Base-by-base conservation (phyloP, 768 basidiomycete species). In the Leccinum pellstonianum region DNA sequence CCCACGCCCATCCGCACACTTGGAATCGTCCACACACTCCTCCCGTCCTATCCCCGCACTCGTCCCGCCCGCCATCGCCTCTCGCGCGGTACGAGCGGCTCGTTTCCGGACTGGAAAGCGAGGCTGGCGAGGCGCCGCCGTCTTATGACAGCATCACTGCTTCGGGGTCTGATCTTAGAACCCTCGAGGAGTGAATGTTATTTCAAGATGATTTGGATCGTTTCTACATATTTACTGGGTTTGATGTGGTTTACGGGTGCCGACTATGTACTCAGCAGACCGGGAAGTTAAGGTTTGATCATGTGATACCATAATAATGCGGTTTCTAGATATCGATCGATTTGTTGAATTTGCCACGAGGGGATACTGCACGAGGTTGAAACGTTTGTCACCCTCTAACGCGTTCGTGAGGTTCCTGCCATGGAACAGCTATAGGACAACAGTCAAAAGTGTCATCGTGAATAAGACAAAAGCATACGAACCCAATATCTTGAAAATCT, bases 71-170 rank as follows among this genome's bases (percentile, higher is more conserved):
- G 8, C 56, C 70, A 3, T 67, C 68, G 3, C 69, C 66, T 35
- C 58, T 69, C 15, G 76, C 75, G 27, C 83, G 84, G 59, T 96
- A 90, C 70, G 93, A 94, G 68, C 80, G 91, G 38, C 82, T 98
- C 19, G 81, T 97, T 52, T 85, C 90, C 1, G 95, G 95, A n/a
- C 86, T 89, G 70, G 91, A 91, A 70, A 89, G 83, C 37, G 87
- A 90, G 66, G 78, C 77, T 8, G 95, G 95, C 3, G 95, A 97
- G 68, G 84, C 84, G 5, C 95, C 95, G 3, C 95, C 95, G 4
- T 66, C 72, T n/a, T 73, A 73, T 48, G 72, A 73, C 52, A 75
- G 69, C 33, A 56, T 72, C 21, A 21, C 61, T 35, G 52, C 57
- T n/a, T n/a, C 41, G 9, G 17, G 38, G 8, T 38, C 38, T 23